A percentile compares a stretch with the other conserved stretches of the same genome.
These are phyloP conservation scores for Emericellopsis terricola DNA, from an alignment of 495 filamentous ascomycete species.

Conservation along the genomic window DNA sequence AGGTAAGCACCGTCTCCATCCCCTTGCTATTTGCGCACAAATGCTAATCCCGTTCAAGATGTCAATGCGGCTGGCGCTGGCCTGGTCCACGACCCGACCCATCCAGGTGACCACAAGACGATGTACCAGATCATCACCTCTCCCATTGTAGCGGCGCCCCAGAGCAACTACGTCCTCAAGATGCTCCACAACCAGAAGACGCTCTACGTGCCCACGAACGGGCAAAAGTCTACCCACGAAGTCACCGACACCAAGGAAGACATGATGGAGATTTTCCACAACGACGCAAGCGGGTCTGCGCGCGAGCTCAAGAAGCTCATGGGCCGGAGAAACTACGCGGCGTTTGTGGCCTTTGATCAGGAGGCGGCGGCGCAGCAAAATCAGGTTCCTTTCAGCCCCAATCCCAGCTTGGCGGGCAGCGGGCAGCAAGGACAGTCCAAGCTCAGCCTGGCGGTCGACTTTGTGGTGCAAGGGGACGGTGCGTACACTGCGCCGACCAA, in stretches of 20 bases:
- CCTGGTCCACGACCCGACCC: conserved; percentile 80
- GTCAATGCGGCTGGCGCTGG: conserved; percentile 88
- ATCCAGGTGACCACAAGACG: conserved; percentile 88
- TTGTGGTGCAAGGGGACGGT: conserved; percentile 90
- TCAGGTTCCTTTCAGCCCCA: conserved; percentile 9
- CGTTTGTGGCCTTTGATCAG: conserved; percentile 82
- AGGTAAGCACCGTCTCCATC: conserved; percentile 21
- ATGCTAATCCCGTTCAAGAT: conserved; percentile 21
- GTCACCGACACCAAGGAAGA: conserved; percentile 90
- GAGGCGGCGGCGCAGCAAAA: conserved; percentile 45
- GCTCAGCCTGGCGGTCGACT: conserved; percentile 83
- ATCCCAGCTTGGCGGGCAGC: conserved; percentile 14
- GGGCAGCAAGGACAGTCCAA: conserved; percentile 33
- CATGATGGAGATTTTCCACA: conserved; percentile 98
- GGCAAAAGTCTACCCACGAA: conserved; percentile 52
- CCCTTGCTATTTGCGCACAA: not conserved
- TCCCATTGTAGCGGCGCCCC: conserved; percentile 77
- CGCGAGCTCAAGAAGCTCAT: conserved; percentile 81
- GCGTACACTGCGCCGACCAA: conserved; percentile 65
- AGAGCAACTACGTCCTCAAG: conserved; percentile 68
- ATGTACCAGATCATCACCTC: conserved; percentile 97
- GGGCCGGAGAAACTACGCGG: conserved; percentile 86
- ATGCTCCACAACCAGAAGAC: conserved; percentile 83
- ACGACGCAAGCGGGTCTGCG: conserved; percentile 60
- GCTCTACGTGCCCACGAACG: conserved; percentile 81